Evolutionary conservation across 768 basidiomycete species (phyloP), one percentile per base, ranked within the genome.

Genomic region (Serendipita sp.): DNA sequence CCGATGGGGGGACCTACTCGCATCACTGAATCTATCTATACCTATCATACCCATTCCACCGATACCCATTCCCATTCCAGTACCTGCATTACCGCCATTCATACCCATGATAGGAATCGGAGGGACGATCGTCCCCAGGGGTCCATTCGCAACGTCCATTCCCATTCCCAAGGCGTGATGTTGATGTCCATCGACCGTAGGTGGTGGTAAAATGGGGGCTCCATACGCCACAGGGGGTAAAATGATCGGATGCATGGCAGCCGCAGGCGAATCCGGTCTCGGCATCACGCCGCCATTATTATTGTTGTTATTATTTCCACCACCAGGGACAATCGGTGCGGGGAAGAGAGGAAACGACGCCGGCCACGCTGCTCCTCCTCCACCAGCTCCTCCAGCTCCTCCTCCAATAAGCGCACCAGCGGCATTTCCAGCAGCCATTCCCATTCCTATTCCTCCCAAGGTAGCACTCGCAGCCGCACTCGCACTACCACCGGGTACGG

Each of bases 341-440:
- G 56, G 56, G 56, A 60, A 60, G 13, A 60, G 35, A 11, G 56
- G 56, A 35, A 60, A 60, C 28, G 56, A 60, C 16, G 35, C 35
- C 32, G 56, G 56, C 16, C 7, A 18, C 48, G 5, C 48, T 51
- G 48, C 30, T 5, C 18, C 7, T 62, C 65, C 15, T 3, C 11
- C 65, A 37, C 65, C 65, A 15, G 41, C 65, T 15, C 16, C 54
- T 32, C 56, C 65, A 16, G 7, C 64, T n/a, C n/a, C 44, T 64
- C 63, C 60, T 63, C 4, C 58, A 18, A 24, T 56, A 30, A 5
- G 62, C 5, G 64, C 32, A 28, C 38, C 38, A 41, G 38, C 38
- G 13, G 7, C 38, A 24, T 24, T 24, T 24, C 24, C 24, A 24
- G 24, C 24, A 24, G 24, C 24, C 24, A 24, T 24, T 24, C 24